Evolutionary conservation across 2,329 filamentous ascomycete genomes (phyloP).

Genomic region (Juglanconis oblonga): DNA sequence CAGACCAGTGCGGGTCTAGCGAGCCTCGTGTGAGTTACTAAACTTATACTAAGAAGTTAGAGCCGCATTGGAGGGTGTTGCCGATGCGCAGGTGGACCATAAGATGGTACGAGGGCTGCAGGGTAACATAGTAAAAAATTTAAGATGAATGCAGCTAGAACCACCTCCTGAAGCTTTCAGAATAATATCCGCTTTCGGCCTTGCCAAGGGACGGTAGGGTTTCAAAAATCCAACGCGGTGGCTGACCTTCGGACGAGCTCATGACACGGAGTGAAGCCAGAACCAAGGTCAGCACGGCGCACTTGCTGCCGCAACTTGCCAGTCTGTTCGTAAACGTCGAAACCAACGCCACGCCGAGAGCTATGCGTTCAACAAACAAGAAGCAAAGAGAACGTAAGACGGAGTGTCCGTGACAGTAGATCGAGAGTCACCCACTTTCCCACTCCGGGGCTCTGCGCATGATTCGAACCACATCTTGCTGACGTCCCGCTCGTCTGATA

Average conservation of each 20-base stretch:
- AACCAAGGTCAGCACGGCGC: neutral
- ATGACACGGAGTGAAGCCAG: neutral
- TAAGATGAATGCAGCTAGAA: no score
- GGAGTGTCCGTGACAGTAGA: neutral
- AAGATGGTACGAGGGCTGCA: no score
- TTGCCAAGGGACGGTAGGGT: neutral
- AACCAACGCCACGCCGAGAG: neutral
- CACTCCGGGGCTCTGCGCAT: neutral
- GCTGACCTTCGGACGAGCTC: no score
- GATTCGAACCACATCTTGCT: neutral
- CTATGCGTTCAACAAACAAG: neutral
- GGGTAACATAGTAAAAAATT: no score
- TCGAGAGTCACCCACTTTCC: no score
- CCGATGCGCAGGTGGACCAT: no score
- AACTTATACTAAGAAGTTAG: no score
- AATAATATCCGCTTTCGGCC: no score
- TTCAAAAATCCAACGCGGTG: neutral
- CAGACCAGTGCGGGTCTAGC: neutral
- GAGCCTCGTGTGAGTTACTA: no score
- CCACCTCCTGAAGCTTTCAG: no score
- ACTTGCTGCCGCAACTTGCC: neutral
- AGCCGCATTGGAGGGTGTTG: no score
- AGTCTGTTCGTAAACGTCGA: neutral
- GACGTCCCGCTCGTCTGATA: neutral
- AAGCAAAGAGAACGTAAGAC: neutral